Base-by-base conservation (phyloP, 176 grass and related monocot species). In the Musa beccarii region DNA sequence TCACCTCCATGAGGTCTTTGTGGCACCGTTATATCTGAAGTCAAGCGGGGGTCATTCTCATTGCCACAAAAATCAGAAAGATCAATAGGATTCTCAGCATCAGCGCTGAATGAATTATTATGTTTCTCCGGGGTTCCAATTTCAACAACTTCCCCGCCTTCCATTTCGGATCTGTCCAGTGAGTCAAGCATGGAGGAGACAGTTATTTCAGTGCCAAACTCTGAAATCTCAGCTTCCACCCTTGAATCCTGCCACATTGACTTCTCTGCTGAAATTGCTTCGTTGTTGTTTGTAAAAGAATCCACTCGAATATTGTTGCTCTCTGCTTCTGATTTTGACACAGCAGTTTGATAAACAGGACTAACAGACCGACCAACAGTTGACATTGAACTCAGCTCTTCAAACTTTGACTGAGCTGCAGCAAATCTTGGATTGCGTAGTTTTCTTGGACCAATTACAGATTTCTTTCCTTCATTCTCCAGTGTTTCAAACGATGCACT, bases 191-290 rank as follows among this genome's bases (percentile, higher is more conserved):
- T 79, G 66, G 77, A 79, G 15, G 66, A 79, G 15, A 79, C 59
- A 69, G 77, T 70, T 49, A 79, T 79, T n/a, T 79, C 77, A 23
- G 77, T 79, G 51, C 19, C 29, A 49, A 66, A 79, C 59, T 79
- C 77, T 49, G 77, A 79, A 61, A 25, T 28, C 49, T 66, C 77
- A 79, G 34, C 52, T 69, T 22, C 53, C 57, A 21, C 63, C 19
- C 28, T 70, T 21, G n/a, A 67, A 79, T 71, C 29, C 21, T 56
- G 66, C 16, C 52, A 59, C 53, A 55, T 66, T 2, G 51, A 29
- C 24, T 56, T 79, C 53, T 79, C 53, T 16, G 54, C 23, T 10
- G 49, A 65, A 52, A 43, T 66, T 28, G 21, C 43, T 13, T 59
- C 52, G 7, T 56, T 71, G 14, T 10, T 49, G 15, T 59, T 9